phyloP scores from a whole-genome alignment of 2,329 filamentous ascomycete genomes.

The Aspergillus sclerotialis region DNA sequence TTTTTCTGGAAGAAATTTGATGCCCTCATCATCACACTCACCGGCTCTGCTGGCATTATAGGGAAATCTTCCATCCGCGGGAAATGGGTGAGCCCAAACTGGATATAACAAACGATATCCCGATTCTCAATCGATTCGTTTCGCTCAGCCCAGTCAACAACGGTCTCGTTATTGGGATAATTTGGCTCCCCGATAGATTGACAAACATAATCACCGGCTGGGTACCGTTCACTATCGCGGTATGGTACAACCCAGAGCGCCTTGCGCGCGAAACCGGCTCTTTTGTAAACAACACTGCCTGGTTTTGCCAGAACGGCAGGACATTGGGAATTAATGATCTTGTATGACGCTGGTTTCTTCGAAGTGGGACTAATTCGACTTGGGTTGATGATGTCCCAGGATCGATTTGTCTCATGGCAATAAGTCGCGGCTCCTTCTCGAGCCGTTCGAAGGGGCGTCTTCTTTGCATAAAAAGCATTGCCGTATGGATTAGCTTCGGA shows the following conservation, averaged over 20 bases:
- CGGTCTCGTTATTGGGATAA: slow-evolving; percentile 40
- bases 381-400: slow-evolving; percentile 20
- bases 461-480: slow-evolving; percentile 52
- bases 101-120: slow-evolving; percentile 51
- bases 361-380: slow-evolving; percentile 15
- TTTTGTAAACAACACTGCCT: slow-evolving; percentile 50
- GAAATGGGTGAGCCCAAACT: slow-evolving; percentile 53
- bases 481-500: slow-evolving; percentile 62
- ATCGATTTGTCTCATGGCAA: slow-evolving; percentile 42
- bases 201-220: slow-evolving; percentile 54
- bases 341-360: slow-evolving; percentile 20
- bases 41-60: slow-evolving; percentile 52
- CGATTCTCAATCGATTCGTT: slow-evolving; percentile 49
- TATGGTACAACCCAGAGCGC: slow-evolving; percentile 54
- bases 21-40: slow-evolving; percentile 51
- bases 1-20: slow-evolving; percentile 55
- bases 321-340: slow-evolving; percentile 21
- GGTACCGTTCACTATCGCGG: slow-evolving; percentile 52
- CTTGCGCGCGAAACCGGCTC: slow-evolving; percentile 53
- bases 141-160: slow-evolving; percentile 29
- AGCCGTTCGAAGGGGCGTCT: slow-evolving; percentile 34
- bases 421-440: slow-evolving; percentile 43
- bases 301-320: slow-evolving; percentile 40
- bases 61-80: slow-evolving; percentile 47
- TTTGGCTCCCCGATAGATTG: slow-evolving; percentile 43